Percentiles rank a stretch among this genome's conserved stretches.
Conservation (phyloP, 495 filamentous ascomycete genomes). For the Penicillium canariense region DNA sequence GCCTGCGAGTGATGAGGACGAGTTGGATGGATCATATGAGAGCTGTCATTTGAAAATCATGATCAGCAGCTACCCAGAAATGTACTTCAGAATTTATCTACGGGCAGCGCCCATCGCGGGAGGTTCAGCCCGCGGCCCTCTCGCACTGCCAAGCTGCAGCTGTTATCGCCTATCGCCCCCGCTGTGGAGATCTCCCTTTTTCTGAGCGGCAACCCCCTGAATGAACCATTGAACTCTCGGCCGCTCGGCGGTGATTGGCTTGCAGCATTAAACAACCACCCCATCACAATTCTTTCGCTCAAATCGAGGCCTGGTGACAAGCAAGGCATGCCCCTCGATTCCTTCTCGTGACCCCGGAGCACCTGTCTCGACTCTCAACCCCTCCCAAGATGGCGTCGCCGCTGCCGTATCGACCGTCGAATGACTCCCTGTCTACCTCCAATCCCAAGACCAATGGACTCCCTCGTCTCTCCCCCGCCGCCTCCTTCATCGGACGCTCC, state of each 20-base stretch:
- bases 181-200: slow-evolving; percentile 36
- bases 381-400: slow-evolving; percentile 39
- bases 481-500: slow-evolving; percentile 54
- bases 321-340: slow-evolving; percentile 16
- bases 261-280: not conserved
- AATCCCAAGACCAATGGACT: slow-evolving; percentile 52
- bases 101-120: not conserved
- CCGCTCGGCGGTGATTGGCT: slow-evolving; percentile 4
- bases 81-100: not conserved
- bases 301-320: slow-evolving; percentile 2
- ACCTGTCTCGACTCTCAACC: slow-evolving; percentile 14
- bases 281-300: not conserved
- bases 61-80: not conserved
- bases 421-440: slow-evolving; percentile 31
- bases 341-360: slow-evolving; percentile 10
- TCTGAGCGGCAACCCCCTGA: slow-evolving; percentile 20
- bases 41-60: not conserved
- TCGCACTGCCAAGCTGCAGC: not conserved
- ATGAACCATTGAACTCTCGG: slow-evolving; percentile 11
- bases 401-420: slow-evolving; percentile 47
- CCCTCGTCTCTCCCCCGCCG: slow-evolving; percentile 54
- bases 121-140: not conserved
- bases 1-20: not conserved
- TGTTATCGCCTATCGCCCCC: slow-evolving; percentile 33
- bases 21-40: slow-evolving; percentile 1